Percentiles rank a stretch among this genome's conserved stretches.
Conservation (phyloP, 306 rosid species). For the Acacia confusa region DNA sequence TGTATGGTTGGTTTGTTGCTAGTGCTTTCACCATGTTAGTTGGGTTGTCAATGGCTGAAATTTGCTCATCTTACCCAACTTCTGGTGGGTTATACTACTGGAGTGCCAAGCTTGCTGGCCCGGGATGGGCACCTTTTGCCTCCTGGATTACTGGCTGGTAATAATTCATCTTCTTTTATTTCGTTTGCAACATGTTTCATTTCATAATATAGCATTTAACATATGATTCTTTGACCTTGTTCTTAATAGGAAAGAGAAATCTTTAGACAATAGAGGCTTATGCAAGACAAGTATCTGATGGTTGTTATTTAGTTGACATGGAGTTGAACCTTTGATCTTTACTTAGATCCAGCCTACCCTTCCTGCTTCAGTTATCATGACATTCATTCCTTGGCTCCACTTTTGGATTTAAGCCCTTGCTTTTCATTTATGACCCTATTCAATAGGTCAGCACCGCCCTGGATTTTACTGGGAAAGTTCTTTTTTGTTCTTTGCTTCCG, state of each 20-base stretch:
- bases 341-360: neutral
- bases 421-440: too few relatives aligned
- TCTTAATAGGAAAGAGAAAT: neutral
- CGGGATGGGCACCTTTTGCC: constrained; percentile 91
- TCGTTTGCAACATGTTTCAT: neutral
- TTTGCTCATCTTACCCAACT: constrained; percentile 92
- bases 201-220: neutral
- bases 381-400: neutral
- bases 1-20: constrained; percentile 87
- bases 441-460: neutral
- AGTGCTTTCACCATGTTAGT: constrained; percentile 79
- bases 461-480: neutral
- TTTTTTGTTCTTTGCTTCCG: neutral
- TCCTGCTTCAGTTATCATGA: neutral
- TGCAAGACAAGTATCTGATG: neutral
- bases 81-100: constrained; percentile 97
- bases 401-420: too few relatives aligned
- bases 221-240: neutral
- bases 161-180: neutral
- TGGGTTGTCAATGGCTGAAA: constrained; percentile 93
- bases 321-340: neutral
- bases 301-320: too few relatives aligned
- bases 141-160: constrained; percentile 99
- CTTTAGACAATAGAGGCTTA: neutral
- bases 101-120: constrained; percentile 99